Percentiles rank a stretch among this genome's conserved stretches.
Conservation (phyloP, 139 green algal species). For the Diplosphaera chodatii region DNA sequence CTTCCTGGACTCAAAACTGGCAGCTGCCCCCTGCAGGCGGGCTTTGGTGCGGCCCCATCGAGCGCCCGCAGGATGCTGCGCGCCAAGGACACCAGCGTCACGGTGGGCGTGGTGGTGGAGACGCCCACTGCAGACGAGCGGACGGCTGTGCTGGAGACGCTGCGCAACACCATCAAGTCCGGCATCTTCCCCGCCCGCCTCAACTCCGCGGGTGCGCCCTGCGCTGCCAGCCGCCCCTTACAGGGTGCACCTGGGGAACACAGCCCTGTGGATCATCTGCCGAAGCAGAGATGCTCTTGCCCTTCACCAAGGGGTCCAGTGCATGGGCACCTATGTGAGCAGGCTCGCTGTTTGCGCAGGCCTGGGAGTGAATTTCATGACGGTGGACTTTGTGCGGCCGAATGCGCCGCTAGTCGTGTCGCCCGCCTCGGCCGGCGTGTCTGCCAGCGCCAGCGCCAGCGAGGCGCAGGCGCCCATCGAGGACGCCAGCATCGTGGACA, state of each 20-base stretch:
- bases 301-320: too few species aligned
- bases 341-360: too few species aligned
- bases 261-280: too few species aligned
- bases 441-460: not conserved
- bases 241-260: too few species aligned
- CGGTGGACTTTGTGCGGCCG: not conserved
- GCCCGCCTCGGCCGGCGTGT: too few species aligned
- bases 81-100: not conserved
- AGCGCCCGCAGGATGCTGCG: not conserved
- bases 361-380: not conserved
- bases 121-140: not conserved
- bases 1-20: too few species aligned
- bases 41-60: too few species aligned
- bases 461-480: not conserved
- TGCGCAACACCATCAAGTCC: not conserved
- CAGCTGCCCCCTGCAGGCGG: not conserved
- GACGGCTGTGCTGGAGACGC: not conserved
- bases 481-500: not conserved
- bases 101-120: not conserved
- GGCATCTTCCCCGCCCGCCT: not conserved
- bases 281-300: too few species aligned
- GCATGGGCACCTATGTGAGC: too few species aligned
- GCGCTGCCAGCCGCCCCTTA: too few species aligned
- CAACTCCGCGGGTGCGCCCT: not conserved
- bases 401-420: not conserved